Evolutionary conservation across 2,329 filamentous ascomycete genomes (phyloP).

Genomic region (Penicillium concentricum): DNA sequence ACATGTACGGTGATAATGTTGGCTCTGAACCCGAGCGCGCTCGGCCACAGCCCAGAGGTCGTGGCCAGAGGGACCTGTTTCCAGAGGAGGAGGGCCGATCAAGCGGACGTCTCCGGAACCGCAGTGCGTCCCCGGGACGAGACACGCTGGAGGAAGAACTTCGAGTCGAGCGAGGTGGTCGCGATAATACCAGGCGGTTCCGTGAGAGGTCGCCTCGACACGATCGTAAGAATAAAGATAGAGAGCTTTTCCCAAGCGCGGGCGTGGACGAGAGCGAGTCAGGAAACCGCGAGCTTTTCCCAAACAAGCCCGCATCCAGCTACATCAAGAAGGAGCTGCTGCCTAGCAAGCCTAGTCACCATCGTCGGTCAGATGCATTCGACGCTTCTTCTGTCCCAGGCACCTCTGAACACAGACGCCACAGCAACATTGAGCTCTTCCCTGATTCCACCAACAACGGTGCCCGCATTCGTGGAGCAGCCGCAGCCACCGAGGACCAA

Average conservation of each 20-base stretch:
- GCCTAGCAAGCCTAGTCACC: conserved; percentile 48
- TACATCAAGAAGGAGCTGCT: conserved; percentile 60
- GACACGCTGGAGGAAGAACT: conserved; percentile 46
- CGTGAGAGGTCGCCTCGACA: conserved; percentile 43
- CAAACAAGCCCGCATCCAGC: conserved; percentile 40
- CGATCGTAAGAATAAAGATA: conserved; percentile 39
- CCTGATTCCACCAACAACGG: conserved; percentile 37
- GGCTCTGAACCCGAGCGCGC: conserved; percentile 28
- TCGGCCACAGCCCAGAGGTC: conserved; percentile 30
- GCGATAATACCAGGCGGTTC: conserved; percentile 41
- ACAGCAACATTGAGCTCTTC: conserved; percentile 40
- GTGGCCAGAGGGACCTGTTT: conserved; percentile 40
- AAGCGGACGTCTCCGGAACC: conserved; percentile 54
- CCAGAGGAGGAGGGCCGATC: conserved; percentile 32
- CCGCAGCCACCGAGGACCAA: conserved; percentile 52
- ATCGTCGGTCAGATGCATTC: conserved; percentile 52
- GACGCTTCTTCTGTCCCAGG: conserved; percentile 46
- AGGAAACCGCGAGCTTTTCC: conserved; percentile 49
- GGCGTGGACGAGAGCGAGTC: conserved; percentile 25
- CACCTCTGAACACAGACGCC: conserved; percentile 28
- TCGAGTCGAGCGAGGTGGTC: conserved; percentile 35
- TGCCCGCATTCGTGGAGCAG: conserved; percentile 62
- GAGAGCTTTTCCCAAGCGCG: conserved; percentile 61
- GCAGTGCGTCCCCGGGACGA: conserved; percentile 61
- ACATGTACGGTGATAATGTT: conserved; percentile 74